phyloP scores from a whole-genome alignment of 306 rosid species.

The Senna tora region DNA sequence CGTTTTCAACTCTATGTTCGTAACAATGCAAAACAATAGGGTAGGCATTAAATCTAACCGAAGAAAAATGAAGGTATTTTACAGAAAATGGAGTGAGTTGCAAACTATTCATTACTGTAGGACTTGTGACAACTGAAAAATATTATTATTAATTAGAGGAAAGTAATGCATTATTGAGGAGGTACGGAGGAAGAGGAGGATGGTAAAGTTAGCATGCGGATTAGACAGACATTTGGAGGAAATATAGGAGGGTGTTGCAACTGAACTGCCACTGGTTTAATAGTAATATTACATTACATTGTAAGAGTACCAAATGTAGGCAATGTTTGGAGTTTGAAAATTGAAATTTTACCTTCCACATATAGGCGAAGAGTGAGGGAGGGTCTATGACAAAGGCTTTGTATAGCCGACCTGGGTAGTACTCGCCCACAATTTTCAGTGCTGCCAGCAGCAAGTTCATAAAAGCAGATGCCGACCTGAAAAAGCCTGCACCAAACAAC shows the following conservation, averaged over 20 bases:
- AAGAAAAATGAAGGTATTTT: not conserved
- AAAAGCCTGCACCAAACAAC: constrained; percentile 67
- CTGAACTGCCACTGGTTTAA: constrained; percentile 25
- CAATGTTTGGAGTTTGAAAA: constrained; percentile 31
- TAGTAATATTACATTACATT: constrained; percentile 37
- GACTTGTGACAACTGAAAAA: not conserved
- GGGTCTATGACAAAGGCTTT: constrained; percentile 91
- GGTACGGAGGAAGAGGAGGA: no score
- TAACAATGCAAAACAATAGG: constrained; percentile 1
- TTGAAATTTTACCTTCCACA: constrained; percentile 84
- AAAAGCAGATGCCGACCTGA: constrained; percentile 88
- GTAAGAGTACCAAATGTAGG: constrained; percentile 38
- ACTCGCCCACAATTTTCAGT: constrained; percentile 76
- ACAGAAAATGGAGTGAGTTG: no score
- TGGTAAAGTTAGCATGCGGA: no score
- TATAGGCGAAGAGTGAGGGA: constrained; percentile 79
- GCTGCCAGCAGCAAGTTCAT: constrained; percentile 71
- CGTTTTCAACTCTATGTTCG: not conserved
- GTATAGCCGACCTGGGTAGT: constrained; percentile 74
- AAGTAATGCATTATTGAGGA: not conserved
- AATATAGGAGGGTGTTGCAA: constrained; percentile 8
- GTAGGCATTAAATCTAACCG: constrained; percentile 21
- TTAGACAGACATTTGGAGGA: not conserved
- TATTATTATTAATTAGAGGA: no score
- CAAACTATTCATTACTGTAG: no score